Evolutionary conservation across 305 asterid species (phyloP).

Genomic region (Solanum hybrid): DNA sequence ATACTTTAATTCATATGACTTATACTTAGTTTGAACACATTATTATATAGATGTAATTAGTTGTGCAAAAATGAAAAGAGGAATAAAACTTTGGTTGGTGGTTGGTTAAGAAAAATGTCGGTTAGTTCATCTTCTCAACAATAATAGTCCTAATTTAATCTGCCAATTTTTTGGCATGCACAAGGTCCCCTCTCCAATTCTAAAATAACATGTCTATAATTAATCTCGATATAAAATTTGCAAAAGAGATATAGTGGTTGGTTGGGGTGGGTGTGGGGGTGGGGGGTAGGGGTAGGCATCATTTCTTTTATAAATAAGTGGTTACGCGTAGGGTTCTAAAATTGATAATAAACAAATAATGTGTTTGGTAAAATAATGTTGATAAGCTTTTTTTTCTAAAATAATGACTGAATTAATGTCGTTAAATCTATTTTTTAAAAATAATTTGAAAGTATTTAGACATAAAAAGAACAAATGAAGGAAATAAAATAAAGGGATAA

Average conservation of each 20-base stretch:
- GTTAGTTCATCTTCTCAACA: conserved; percentile 24
- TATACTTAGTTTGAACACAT: neutral
- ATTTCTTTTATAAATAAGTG: neutral
- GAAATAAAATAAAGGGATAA: too few species aligned
- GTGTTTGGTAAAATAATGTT: neutral
- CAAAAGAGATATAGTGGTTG: too few species aligned
- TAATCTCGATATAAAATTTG: too few species aligned
- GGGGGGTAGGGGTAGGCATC: neutral
- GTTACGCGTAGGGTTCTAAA: neutral
- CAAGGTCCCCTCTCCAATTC: too few species aligned
- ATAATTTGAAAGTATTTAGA: too few species aligned
- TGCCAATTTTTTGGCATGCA: neutral
- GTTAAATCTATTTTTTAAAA: too few species aligned
- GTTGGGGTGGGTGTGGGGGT: neutral
- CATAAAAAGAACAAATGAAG: too few species aligned
- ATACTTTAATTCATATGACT: neutral
- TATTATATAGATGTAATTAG: conserved; percentile 11
- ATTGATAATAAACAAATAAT: neutral
- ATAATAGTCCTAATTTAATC: neutral
- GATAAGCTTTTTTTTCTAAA: neutral
- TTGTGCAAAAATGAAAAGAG: neutral
- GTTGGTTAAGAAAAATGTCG: conserved; percentile 7
- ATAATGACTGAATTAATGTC: too few species aligned
- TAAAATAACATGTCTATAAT: too few species aligned
- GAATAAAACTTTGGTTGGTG: neutral